Conservation (phyloP, 257 asterid genomes). For the Ehretia macrophylla region DNA sequence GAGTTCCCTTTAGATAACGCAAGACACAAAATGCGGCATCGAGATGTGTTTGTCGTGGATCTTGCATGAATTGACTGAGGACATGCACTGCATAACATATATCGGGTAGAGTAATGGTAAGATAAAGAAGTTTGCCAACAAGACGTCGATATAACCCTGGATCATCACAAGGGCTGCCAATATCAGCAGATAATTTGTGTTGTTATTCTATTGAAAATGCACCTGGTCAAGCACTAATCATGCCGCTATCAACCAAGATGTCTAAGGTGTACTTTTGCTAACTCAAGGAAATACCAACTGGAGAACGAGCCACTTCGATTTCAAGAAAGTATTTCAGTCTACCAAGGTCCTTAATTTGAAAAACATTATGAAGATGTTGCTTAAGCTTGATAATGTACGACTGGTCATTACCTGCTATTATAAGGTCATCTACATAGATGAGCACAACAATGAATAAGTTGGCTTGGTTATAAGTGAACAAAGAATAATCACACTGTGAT, state of each 20-base stretch:
- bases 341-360: neutral
- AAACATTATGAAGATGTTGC: neutral
- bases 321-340: neutral
- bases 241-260: neutral
- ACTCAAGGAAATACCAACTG: no score
- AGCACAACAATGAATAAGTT: no score
- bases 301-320: neutral
- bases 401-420: no score
- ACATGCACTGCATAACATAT: neutral
- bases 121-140: neutral
- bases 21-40: neutral
- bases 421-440: no score
- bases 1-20: neutral
- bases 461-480: no score
- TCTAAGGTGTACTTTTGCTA: neutral
- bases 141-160: neutral
- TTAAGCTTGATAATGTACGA: no score
- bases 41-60: neutral
- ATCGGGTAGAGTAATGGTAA: neutral
- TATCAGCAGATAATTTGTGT: no score
- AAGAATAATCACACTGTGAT: no score
- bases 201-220: neutral
- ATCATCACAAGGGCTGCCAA: neutral
- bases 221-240: neutral
- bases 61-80: conserved; percentile 5